These are phyloP conservation scores for Sarocladiaceae sp. DNA, from an alignment of 2,329 filamentous ascomycete genomes.

Conservation along the genomic window DNA sequence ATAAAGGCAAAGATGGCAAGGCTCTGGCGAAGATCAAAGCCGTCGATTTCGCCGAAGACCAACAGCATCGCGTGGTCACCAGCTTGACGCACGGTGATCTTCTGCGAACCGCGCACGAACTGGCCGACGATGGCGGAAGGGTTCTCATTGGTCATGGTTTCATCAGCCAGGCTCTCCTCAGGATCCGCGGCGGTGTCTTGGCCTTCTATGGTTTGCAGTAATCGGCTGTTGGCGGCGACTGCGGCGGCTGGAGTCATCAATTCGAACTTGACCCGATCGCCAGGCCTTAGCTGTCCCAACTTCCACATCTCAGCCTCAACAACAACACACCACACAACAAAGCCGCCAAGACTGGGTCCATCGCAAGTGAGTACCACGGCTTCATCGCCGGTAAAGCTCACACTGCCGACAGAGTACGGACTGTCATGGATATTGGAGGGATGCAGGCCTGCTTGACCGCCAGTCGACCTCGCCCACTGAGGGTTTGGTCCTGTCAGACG, in stretches of 20 bases:
- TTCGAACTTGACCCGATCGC: slow-evolving; percentile 30
- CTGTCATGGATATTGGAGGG: slow-evolving; percentile 38
- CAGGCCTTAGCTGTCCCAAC: slow-evolving; percentile 34
- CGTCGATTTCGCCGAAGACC: slow-evolving; percentile 24
- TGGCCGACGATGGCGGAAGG: slow-evolving; percentile 14
- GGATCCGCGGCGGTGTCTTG: background rate
- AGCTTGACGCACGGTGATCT: slow-evolving; percentile 20
- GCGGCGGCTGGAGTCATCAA: slow-evolving; percentile 23
- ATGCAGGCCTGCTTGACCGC: slow-evolving; percentile 34
- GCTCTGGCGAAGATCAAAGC: slow-evolving; percentile 27
- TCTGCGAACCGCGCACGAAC: background rate
- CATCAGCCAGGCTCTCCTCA: background rate
- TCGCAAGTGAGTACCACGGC: slow-evolving; percentile 34
- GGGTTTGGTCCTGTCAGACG: slow-evolving; percentile 32
- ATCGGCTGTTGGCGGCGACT: slow-evolving; percentile 17
- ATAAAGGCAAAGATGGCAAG: slow-evolving; percentile 30
- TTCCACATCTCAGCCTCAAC: slow-evolving; percentile 36
- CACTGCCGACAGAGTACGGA: slow-evolving; percentile 34
- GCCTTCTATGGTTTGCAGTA: slow-evolving; percentile 19
- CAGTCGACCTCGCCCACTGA: slow-evolving; percentile 31
- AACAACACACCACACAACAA: slow-evolving; percentile 34
- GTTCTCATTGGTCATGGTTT: background rate
- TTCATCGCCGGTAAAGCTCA: slow-evolving; percentile 39
- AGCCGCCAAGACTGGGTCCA: slow-evolving; percentile 36
- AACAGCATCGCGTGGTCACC: slow-evolving; percentile 30